Conservation (phyloP, 2,329 filamentous ascomycete genomes). For the Scedosporium boydii region DNA sequence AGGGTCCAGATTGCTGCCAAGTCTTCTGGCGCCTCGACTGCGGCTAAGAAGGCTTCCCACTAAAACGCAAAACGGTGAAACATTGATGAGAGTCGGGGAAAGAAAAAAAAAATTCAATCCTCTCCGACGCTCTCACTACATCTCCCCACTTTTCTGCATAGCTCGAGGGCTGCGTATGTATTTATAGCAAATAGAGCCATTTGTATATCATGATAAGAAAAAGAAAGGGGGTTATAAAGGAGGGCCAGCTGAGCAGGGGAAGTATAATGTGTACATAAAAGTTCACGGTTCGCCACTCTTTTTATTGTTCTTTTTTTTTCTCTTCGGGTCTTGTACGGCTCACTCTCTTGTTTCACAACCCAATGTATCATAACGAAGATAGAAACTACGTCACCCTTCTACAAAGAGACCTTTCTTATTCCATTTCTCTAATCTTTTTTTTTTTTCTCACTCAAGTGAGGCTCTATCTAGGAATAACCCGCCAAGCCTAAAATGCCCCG, state of each 20-base stretch:
- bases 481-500: neutral
- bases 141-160: neutral
- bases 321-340: neutral
- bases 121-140: neutral
- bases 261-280: neutral
- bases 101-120: too few species aligned
- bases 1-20: constrained; percentile 19
- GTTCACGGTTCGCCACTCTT: neutral
- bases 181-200: neutral
- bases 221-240: too few species aligned
- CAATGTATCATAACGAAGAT: neutral
- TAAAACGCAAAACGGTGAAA: constrained; percentile 4
- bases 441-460: neutral
- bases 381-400: neutral
- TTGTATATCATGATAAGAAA: too few species aligned
- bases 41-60: constrained; percentile 7
- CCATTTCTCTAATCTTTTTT: neutral
- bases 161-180: neutral
- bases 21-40: constrained; percentile 10
- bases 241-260: too few species aligned
- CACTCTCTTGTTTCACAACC: neutral
- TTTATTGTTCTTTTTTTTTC: neutral
- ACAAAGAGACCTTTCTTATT: neutral
- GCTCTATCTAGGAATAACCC: neutral
- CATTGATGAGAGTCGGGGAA: neutral